Evolutionary conservation across 2,329 filamentous ascomycete genomes (phyloP).

Genomic region (Aspergillus jensenii): DNA sequence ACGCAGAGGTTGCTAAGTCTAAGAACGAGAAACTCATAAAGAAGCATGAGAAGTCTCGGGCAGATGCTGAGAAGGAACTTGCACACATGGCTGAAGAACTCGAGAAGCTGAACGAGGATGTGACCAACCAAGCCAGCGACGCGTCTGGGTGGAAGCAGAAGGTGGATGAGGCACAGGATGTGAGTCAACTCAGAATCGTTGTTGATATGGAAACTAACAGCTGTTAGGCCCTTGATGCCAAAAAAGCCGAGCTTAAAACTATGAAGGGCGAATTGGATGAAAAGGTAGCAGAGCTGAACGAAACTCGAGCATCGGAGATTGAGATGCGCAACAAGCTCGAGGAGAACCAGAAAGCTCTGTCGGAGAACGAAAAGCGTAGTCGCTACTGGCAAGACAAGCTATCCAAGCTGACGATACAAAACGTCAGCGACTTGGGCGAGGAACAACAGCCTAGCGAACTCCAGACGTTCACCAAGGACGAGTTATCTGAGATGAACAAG

Average conservation of each 20-base stretch:
- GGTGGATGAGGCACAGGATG: constrained; percentile 78
- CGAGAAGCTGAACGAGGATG: constrained; percentile 74
- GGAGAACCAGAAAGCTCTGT: constrained; percentile 85
- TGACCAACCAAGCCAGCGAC: constrained; percentile 72
- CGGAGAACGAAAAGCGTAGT: constrained; percentile 80
- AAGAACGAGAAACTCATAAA: constrained; percentile 90
- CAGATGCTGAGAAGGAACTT: constrained; percentile 77
- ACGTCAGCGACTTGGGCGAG: constrained; percentile 69
- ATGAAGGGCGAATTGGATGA: constrained; percentile 85
- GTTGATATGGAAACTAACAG: constrained; percentile 21
- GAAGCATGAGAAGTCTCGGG: constrained; percentile 82
- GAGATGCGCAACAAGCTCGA: constrained; percentile 99
- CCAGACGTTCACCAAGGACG: constrained; percentile 74
- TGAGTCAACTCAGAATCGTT: constrained; percentile 25
- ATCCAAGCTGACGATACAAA: constrained; percentile 77
- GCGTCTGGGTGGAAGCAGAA: constrained; percentile 70
- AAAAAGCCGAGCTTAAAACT: constrained; percentile 74
- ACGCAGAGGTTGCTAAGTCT: constrained; percentile 80
- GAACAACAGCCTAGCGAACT: constrained; percentile 53
- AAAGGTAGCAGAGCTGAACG: constrained; percentile 81
- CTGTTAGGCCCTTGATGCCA: constrained; percentile 64
- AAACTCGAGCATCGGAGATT: constrained; percentile 84
- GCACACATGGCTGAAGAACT: constrained; percentile 70
- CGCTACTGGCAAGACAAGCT: constrained; percentile 90
- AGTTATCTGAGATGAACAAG: constrained; percentile 64